These are phyloP conservation scores for Panicum miliaceum DNA, from an alignment of 176 grass and related monocot genomes.

Conservation along the genomic window DNA sequence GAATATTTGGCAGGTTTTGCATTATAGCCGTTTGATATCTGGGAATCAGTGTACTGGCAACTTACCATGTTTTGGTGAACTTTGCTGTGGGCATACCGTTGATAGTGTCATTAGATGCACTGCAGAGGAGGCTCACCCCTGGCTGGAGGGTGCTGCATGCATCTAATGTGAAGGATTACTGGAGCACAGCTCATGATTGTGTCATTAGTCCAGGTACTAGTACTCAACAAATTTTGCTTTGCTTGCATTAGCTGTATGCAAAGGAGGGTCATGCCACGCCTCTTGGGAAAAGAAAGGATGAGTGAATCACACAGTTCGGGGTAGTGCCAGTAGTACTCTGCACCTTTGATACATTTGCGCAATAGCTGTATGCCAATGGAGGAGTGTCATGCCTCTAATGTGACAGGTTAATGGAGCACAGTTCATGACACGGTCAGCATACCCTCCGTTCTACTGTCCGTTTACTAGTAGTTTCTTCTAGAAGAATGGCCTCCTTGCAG, in stretches of 20 bases:
- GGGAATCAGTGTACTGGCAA: not conserved
- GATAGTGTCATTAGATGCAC: not conserved
- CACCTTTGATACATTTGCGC: too few species aligned
- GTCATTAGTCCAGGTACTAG: not conserved
- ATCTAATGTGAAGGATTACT: not conserved
- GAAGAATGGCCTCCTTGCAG: too few species aligned
- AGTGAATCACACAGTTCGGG: not conserved
- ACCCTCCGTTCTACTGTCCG: not conserved
- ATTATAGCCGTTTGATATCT: slow-evolving; percentile 39
- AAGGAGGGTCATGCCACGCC: not conserved
- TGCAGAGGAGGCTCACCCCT: too few species aligned
- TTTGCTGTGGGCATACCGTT: too few species aligned
- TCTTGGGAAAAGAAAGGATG: not conserved
- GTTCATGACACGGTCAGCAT: not conserved
- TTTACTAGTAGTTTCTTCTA: too few species aligned
- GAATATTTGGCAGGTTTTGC: slow-evolving; percentile 26
- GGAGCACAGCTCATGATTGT: not conserved
- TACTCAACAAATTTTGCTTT: not conserved
- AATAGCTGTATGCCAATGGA: not conserved
- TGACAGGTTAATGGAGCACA: not conserved
- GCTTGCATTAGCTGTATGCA: not conserved
- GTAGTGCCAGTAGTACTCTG: not conserved
- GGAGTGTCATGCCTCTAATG: not conserved
- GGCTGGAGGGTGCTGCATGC: not conserved
- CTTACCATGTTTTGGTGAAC: not conserved